Base-by-base conservation (phyloP, 1,284 basidiomycete genomes). In the Coriolopsis trogii region DNA sequence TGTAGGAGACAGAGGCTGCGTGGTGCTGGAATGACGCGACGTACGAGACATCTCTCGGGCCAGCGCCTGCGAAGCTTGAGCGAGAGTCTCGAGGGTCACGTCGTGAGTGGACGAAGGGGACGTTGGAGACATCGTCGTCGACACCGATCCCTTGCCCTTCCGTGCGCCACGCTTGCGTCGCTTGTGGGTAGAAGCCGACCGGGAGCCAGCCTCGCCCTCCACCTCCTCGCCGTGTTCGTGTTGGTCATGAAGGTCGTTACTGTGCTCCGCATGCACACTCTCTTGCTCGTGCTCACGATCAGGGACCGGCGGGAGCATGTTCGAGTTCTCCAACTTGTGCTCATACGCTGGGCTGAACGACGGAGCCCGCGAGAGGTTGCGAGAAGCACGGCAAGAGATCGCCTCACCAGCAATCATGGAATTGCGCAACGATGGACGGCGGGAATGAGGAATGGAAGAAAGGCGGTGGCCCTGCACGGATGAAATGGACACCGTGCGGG, bases 1-100 rank as follows among this genome's bases (percentile, higher is more conserved):
- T 34, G 52, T 44, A 31, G 58, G 54, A n/a, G 59, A 50, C 20
- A 56, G 42, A 16, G 42, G 31, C 24, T 49, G 49, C 20, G 51
- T 23, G 37, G 30, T 41, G 36, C 53, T 52, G 26, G 55, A 50
- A 26, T 57, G 59, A 31, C 64, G 66, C 21, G 69, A 68, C 8
- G 81, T 82, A 55, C 79, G 78, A 65, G 86, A 89, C 56, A 95
- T 81, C 71, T 95, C 91, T 53, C 93, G 80, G 13, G 90, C 93
- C 25, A 95, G 79, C 7, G 83, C 79, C 67, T 95, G 91, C 4
- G 88, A 91, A 1, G 89, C 92, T 42, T 78, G 78, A 3, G 91
- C 92, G 28, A 95, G 80, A 7, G 85, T 87, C 10, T 81, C 78
- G 55, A 91, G 72, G 3, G 81, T 84, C 45, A 77, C 75, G 50